Base-by-base conservation (phyloP, 345 rosid genomes). In the Cardamine chenopodiifolia region DNA sequence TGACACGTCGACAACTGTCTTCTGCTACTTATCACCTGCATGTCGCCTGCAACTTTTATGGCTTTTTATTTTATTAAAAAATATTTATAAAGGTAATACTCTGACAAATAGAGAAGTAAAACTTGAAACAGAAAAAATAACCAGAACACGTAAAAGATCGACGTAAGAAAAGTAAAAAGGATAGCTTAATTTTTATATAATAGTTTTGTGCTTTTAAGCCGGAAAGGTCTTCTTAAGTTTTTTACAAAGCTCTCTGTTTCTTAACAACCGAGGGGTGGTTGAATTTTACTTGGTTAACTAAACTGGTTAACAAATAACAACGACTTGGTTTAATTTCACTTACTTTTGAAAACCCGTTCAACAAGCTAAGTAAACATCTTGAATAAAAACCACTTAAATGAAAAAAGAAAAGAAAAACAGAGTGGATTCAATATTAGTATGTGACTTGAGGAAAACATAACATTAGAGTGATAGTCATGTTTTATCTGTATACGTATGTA, bases 21-120 rank as follows among this genome's bases (percentile, higher is more conserved):
- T 19, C 53, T 74, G 60, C 60, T n/a, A 74, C 72, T 66, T 74
- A 66, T 57, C 78, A 66, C 78, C 72, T 74, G 65, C 49, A 66
- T 65, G 66, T 70, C 74, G 39, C 39, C 62, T 17, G 39, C 5
- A 40, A 28, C 60, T 62, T 52, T 64, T 63, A 19, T 61, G 5
- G 18, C 6, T 17, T 20, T 29, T 57, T 70, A 1, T 14, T 70
- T 32, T 2, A 3, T 20, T 39, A 25, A 14, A 8, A 37, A 25
- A 13, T 56, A 26, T 40, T 56, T 2, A 63, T 50, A 62, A 32
- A 45, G 59, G 67, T 71, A 22, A 14, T 11, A 29, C 25, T 49
- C 59, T 50, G 62, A 72, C 62, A 72, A 35, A 25, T 14, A 23
- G 37, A 49, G 52, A 62, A 39, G 31, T 37, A 50, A 65, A 19